Evolutionary conservation across 208 protist species (phyloP), one percentile per base, ranked within the genome.

Genomic region (Kentomonas sorsogonicus): DNA sequence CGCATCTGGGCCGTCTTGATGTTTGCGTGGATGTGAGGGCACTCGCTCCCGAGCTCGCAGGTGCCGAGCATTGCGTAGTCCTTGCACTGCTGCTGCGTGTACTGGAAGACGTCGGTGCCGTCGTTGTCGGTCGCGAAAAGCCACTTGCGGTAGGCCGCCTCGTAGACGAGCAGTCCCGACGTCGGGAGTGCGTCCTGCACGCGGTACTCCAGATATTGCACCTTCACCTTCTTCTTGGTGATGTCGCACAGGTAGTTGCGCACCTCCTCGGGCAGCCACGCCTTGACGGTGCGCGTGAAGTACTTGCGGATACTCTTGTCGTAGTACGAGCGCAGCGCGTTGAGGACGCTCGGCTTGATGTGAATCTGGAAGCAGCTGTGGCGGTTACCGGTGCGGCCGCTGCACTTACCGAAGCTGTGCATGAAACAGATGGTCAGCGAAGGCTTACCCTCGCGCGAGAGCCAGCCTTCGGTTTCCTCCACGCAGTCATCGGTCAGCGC

Each of bases 191-290:
- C 63, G 31, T 78, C 72, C 38, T 66, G 66, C 20, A 79, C 72
- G 34, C 76, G 71, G 45, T 79, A 83, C 38, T 83, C 72, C 0
- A 83, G 72, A 45, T 83, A 79, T 53, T 83, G 71, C n/a, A 83
- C 71, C 50, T 75, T 78, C 23, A 83, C 47, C 51, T 72, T 60
- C 36, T 79, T 83, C 51, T 63, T 31, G 6, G 72, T 72, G 0
- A 60, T 66, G 46, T 63, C 63, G 45, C 57, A 79, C n/a, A 79
- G 72, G 36, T 72, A 50, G 22, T 72, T 71, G 15, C 72, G 71
- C 3, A 83, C 56, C 23, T 83, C 76, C 6, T 45, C 51, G 27
- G 61, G 60, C 3, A 83, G 66, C 43, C 68, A 52, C 20, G 72
- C 67, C 50, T 79, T 83, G 39, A 83, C 65, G 20, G 72, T 79